Percentiles rank a stretch among this genome's conserved stretches.
Conservation (phyloP, 176 grass and related monocot species). For the Oryza punctata region DNA sequence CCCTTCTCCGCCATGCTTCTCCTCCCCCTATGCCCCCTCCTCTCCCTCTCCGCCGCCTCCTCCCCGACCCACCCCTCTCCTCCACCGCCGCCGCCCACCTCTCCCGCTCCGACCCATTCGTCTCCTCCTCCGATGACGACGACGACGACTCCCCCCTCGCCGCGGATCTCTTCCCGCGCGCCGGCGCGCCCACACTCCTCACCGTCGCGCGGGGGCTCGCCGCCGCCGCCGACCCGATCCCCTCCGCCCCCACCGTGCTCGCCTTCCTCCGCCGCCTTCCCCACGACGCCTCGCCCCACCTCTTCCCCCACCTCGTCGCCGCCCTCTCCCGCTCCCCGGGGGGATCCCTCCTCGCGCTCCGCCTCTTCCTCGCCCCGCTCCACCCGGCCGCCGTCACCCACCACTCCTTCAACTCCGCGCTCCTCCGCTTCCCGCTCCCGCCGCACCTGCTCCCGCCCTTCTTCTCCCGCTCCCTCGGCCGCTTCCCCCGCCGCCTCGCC, state of each 20-base stretch:
- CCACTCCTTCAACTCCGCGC: constrained; percentile 55
- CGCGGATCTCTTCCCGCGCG: constrained; percentile 55
- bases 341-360: constrained; percentile 37
- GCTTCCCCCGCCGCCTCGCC: constrained; percentile 38
- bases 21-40: constrained; percentile 50
- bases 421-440: constrained; percentile 52
- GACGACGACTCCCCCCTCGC: constrained; percentile 40
- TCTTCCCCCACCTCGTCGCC: constrained; percentile 68
- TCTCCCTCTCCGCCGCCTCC: constrained; percentile 27
- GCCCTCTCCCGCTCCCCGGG: constrained; percentile 48
- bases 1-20: constrained; percentile 42
- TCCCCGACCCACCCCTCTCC: background rate
- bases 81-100: background rate
- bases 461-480: constrained; percentile 51
- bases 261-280: constrained; percentile 50
- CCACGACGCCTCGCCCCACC: constrained; percentile 42
- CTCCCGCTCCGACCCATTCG: background rate
- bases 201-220: constrained; percentile 52
- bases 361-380: constrained; percentile 54
- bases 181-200: constrained; percentile 58
- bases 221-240: constrained; percentile 20
- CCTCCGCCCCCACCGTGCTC: constrained; percentile 42
- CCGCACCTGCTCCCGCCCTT: constrained; percentile 47
- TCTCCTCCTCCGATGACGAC: constrained; percentile 29
- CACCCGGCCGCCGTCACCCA: constrained; percentile 22